Evolutionary conservation across 495 filamentous ascomycete species (phyloP), one percentile per base, ranked within the genome.

Genomic region (Penicillium cataractarum): DNA sequence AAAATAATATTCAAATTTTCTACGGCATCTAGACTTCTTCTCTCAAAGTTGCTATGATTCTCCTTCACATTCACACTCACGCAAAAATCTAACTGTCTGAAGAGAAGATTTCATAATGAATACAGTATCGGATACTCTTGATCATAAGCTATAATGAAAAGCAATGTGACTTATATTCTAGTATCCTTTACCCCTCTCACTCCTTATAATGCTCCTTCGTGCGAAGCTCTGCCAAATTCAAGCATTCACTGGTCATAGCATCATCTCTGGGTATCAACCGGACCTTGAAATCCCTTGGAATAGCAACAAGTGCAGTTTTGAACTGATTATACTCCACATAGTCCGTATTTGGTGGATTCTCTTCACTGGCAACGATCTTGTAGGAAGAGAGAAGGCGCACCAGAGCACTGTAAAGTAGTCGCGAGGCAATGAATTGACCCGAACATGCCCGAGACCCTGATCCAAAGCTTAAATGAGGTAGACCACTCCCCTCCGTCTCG

Each of bases 251-350:
- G 5, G 64, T 72, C 56, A 65, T 52, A 0, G 44, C 64, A 22
- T 66, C 60, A 39, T 83, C 82, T 31, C 83, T 70, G 3, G 78
- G 80, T 22, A 83, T 67, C n/a, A 86, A 65, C 62, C 67, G 76
- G 0, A 85, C 77, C 52, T 82, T 82, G 64, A 85, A 86, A 48
- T 82, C 74, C 40, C 77, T 67, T 3, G 84, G 84, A 61, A 85
- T 85, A 3, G 84, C 83, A 9, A 85, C 83, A 22, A 85, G 58
- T 0, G 84, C 82, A 1, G 76, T 80, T 66, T 85, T 85, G 60
- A 84, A 78, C 58, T 77, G 74, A 58, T 86, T 86, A 52, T 85
- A 86, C 24, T 86, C 84, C 15, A 84, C 76, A 62, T 85, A 85
- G 62, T 86, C 83, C 1, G 82, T 84, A 56, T 83, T 85, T 1